Evolutionary conservation across 495 filamentous ascomycete genomes (phyloP).

Genomic region (Coniosporium apollinis): DNA sequence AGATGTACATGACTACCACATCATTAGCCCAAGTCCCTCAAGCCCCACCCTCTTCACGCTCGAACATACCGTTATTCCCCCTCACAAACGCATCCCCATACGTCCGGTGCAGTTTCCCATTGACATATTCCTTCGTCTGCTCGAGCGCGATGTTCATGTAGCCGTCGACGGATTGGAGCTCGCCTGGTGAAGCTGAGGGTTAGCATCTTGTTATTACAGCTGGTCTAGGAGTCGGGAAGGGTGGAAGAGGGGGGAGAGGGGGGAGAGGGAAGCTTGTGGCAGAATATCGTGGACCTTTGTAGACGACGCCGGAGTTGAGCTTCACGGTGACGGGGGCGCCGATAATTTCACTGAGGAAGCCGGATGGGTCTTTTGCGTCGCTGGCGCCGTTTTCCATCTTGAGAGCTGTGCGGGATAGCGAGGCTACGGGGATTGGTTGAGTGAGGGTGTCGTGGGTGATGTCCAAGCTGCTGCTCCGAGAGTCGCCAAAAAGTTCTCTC

Average conservation of each 20-base stretch:
- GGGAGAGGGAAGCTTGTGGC: too few species aligned
- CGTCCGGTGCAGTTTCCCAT: slow-evolving; percentile 57
- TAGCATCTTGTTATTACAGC: slow-evolving; percentile 3
- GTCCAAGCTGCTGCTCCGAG: not conserved
- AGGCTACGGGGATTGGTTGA: too few species aligned
- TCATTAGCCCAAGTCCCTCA: not conserved
- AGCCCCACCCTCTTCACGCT: not conserved
- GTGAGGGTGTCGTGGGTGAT: too few species aligned
- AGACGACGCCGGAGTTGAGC: slow-evolving; percentile 87
- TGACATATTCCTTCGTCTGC: slow-evolving; percentile 79
- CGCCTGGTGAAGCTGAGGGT: slow-evolving; percentile 34
- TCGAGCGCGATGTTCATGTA: slow-evolving; percentile 99
- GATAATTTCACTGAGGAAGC: slow-evolving; percentile 83
- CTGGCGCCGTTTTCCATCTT: slow-evolving; percentile 58
- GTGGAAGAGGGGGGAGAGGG: too few species aligned
- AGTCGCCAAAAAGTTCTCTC: too few species aligned
- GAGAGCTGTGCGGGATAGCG: not conserved
- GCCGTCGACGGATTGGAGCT: slow-evolving; percentile 91
- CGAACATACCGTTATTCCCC: slow-evolving; percentile 73
- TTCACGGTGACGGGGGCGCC: slow-evolving; percentile 86
- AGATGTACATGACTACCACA: slow-evolving; percentile 54
- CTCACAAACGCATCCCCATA: slow-evolving; percentile 95
- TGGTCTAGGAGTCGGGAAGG: too few species aligned
- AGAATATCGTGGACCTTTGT: too few species aligned
- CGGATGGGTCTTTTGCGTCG: slow-evolving; percentile 75